A percentile compares a stretch with the other conserved stretches of the same genome.
Evolutionary conservation across 306 rosid species (phyloP).

Genomic region (Hippophae gyantsensis): DNA sequence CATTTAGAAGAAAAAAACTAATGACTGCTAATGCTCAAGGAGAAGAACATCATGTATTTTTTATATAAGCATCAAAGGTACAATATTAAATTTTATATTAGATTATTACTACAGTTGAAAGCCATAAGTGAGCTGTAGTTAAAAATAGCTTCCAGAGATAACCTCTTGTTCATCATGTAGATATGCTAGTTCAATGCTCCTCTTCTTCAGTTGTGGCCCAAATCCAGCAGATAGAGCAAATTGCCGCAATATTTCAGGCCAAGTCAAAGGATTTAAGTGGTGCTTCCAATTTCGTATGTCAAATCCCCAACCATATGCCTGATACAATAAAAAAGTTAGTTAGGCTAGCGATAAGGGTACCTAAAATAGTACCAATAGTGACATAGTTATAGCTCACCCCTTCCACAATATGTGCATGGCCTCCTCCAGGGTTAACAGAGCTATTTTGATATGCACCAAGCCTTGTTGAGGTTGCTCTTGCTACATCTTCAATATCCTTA

Average conservation of each 20-base stretch:
- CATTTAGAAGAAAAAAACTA: neutral
- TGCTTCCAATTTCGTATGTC: slow-evolving; percentile 62
- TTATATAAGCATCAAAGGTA: too few relatives aligned
- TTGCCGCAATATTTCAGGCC: slow-evolving; percentile 86
- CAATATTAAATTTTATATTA: too few relatives aligned
- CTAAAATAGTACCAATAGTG: slow-evolving; percentile 13
- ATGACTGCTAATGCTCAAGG: neutral
- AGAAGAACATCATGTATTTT: too few relatives aligned
- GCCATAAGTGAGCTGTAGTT: too few relatives aligned
- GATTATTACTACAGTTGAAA: too few relatives aligned
- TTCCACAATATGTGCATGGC: slow-evolving; percentile 63
- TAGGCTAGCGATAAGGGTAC: slow-evolving; percentile 5
- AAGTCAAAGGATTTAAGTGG: slow-evolving; percentile 65
- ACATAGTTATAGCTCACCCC: slow-evolving; percentile 40
- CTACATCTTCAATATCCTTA: slow-evolving; percentile 72
- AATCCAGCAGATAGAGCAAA: slow-evolving; percentile 71
- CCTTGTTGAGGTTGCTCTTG: slow-evolving; percentile 44
- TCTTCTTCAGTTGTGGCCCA: slow-evolving; percentile 60
- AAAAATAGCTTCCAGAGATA: slow-evolving; percentile 6
- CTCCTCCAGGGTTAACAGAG: slow-evolving; percentile 54
- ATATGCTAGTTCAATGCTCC: slow-evolving; percentile 26
- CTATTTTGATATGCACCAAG: slow-evolving; percentile 42
- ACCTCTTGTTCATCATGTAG: slow-evolving; percentile 47
- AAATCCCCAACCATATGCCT: slow-evolving; percentile 84
- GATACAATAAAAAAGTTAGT: slow-evolving; percentile 6